Conservation (phyloP, 495 filamentous ascomycete genomes). For the Apiosordaria backusii region DNA sequence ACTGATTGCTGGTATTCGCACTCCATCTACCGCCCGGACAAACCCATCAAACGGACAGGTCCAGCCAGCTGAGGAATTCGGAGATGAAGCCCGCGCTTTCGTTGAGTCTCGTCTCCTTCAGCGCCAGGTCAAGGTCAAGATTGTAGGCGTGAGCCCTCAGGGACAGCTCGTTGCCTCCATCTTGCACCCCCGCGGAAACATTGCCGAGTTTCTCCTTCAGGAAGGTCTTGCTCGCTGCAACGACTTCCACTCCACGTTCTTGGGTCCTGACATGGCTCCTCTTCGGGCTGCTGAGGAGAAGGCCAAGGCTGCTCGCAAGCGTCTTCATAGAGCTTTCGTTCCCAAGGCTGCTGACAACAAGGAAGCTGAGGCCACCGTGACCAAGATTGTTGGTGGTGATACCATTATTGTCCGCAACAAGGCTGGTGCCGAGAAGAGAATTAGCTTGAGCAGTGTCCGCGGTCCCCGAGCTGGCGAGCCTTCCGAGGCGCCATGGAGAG, state of each 20-base stretch:
- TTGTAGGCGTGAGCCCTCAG: conserved; percentile 84
- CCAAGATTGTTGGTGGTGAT: conserved; percentile 82
- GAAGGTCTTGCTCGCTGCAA: conserved; percentile 87
- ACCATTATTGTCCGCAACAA: conserved; percentile 82
- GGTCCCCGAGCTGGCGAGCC: conserved; percentile 67
- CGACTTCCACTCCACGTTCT: conserved; percentile 86
- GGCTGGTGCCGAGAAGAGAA: conserved; percentile 77
- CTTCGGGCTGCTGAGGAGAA: conserved; percentile 84
- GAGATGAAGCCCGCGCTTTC: conserved; percentile 78
- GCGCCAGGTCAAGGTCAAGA: conserved; percentile 72
- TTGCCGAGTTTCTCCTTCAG: conserved; percentile 81
- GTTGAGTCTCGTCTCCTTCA: conserved; percentile 82
- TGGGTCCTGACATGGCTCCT: conserved; percentile 79
- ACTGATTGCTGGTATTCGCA: conserved; percentile 83
- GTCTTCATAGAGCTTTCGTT: conserved; percentile 75
- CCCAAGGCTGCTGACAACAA: conserved; percentile 54
- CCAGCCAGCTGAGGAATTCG: conserved; percentile 80
- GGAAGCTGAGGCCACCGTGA: conserved; percentile 73
- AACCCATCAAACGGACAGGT: conserved; percentile 71
- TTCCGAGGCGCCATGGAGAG: conserved; percentile 71
- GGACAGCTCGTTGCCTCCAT: conserved; percentile 76
- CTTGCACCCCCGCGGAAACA: conserved; percentile 83
- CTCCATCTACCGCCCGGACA: conserved; percentile 78
- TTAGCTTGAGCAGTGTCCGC: conserved; percentile 87
- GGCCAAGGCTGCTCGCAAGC: conserved; percentile 69